Conservation (phyloP, 2,329 filamentous ascomycete genomes). For the Drechslerella stenobrocha region DNA sequence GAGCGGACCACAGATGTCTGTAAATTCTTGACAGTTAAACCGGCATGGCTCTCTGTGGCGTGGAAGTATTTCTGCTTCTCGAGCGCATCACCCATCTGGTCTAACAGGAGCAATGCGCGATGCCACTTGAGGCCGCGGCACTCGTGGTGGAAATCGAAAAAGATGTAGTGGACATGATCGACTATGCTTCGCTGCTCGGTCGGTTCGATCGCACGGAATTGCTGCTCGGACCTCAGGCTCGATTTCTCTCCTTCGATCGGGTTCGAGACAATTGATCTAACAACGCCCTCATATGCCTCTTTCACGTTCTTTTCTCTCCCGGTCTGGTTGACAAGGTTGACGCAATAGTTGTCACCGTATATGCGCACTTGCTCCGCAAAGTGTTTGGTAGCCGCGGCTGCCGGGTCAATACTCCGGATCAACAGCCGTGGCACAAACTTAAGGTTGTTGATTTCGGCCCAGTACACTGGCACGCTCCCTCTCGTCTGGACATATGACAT, state of each 20-base stretch:
- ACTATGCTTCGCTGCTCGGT: conserved; percentile 65
- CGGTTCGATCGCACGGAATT: conserved; percentile 76
- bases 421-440: conserved; percentile 89
- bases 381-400: conserved; percentile 78
- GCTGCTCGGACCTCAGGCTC: conserved; percentile 72
- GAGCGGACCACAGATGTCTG: conserved; percentile 93
- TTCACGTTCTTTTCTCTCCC: conserved; percentile 88
- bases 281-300: conserved; percentile 88
- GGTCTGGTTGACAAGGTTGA: conserved; percentile 96
- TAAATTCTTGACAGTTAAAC: conserved; percentile 69
- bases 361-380: conserved; percentile 90
- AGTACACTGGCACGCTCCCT: conserved; percentile 92
- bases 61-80: conserved; percentile 87
- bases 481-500: conserved; percentile 94
- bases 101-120: conserved; percentile 81
- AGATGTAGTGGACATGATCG: conserved; percentile 90
- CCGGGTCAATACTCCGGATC: conserved; percentile 79
- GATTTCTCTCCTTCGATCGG: conserved; percentile 68
- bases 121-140: conserved; percentile 95
- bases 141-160: conserved; percentile 98
- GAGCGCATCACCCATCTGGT: conserved; percentile 76
- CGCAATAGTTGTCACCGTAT: conserved; percentile 95
- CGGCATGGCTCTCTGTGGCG: conserved; percentile 79
- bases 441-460: conserved; percentile 92
- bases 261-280: conserved; percentile 72